Base-by-base conservation (phyloP, 805 yeast genomes). In the Yarrowia phangngaensis region DNA sequence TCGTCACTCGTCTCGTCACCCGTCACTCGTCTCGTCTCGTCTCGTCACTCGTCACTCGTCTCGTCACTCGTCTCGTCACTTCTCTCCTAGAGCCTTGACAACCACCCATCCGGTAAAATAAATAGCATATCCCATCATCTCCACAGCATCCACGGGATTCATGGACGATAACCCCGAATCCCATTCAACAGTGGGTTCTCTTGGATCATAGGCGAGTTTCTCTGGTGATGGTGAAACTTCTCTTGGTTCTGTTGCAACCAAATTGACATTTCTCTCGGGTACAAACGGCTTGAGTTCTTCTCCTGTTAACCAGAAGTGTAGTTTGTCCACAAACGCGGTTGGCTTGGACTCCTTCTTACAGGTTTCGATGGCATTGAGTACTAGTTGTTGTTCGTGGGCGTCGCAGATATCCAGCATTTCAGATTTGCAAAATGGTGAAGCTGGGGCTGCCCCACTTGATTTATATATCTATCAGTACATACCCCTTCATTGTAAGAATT, bases 201-300 rank as follows among this genome's bases (percentile, higher is more conserved):
- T 29, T n/a, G 43, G 23, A 16, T 20, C 4, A 16, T 35, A 35
- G 23, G 23, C 41, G 4, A 20, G 41, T 12, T 29, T 28, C 8
- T 35, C 43, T 35, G 43, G 17, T 11, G 45, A 26, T 17, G 45
- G n/a, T n/a, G n/a, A n/a, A n/a, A n/a, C n/a, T n/a, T n/a, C n/a
- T n/a, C n/a, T n/a, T n/a, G n/a, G 45, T 19, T 38, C 45, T 6
- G 26, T 38, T 13, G 45, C 45, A 9, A 38, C 7, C 3, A 38
- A 27, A 4, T 13, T 14, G 19, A 38, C 32, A 27, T 26, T 26
- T 9, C 11, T 8, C 6, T n/a, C 45, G 3, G 45, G 45, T 24
- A 38, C 45, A 38, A 38, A 38, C 4, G 45, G 45, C 32, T 38
- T 38, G 23, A 38, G 32, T 7, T 38, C 45, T 9, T 38, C 45